phyloP scores from a whole-genome alignment of 2,329 filamentous ascomycete genomes.

The Geosmithia morbida region DNA sequence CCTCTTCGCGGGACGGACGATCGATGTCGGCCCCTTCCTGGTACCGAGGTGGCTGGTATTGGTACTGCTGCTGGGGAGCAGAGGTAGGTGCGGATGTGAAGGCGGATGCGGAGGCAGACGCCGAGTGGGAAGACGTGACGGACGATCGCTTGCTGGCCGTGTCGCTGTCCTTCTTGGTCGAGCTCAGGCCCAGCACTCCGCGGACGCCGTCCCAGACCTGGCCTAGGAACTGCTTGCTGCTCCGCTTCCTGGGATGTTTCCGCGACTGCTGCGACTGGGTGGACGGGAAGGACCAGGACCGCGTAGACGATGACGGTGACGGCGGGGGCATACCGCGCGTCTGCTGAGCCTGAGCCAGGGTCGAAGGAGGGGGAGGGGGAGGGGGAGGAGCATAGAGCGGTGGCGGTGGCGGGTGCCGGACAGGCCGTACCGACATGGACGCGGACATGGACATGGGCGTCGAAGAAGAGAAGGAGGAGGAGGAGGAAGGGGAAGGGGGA shows the following conservation, averaged over 20 bases:
- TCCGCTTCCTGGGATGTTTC: conserved; percentile 8
- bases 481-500: too few species aligned
- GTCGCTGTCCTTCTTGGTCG: not conserved
- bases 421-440: too few species aligned
- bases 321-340: not conserved
- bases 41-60: too few species aligned
- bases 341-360: too few species aligned
- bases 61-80: too few species aligned
- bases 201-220: conserved; percentile 24
- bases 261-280: conserved; percentile 3
- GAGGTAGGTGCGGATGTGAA: too few species aligned
- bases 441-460: too few species aligned
- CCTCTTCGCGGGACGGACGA: conserved; percentile 28
- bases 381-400: too few species aligned
- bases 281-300: not conserved
- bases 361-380: too few species aligned
- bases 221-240: conserved; percentile 14
- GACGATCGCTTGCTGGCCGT: not conserved
- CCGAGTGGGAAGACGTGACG: not conserved
- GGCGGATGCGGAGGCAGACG: not conserved
- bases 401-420: too few species aligned
- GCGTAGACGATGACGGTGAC: not conserved
- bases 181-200: conserved; percentile 10
- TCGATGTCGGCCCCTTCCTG: conserved; percentile 5
- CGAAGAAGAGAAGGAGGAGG: too few species aligned